Percentiles rank a stretch among this genome's conserved stretches.
Conservation (phyloP, 129 eudicot species). For the Saposhnikovia divaricata region DNA sequence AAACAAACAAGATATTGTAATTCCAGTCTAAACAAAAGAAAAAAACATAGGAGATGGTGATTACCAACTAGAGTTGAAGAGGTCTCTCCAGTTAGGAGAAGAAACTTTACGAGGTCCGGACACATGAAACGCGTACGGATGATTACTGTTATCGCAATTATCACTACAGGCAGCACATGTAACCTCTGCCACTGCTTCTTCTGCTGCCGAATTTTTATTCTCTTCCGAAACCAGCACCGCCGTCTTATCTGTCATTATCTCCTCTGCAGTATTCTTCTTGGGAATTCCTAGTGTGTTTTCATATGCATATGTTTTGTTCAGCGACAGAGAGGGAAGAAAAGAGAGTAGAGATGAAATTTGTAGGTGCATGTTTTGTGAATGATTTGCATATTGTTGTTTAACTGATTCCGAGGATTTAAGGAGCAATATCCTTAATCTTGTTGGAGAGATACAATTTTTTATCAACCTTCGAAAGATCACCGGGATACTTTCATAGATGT, state of each 20-base stretch:
- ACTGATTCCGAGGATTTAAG: neutral
- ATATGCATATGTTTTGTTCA: neutral
- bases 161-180: neutral
- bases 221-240: neutral
- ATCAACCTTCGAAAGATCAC: neutral
- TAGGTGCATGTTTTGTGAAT: neutral
- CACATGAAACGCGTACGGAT: conserved; percentile 87
- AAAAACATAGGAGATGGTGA: no score
- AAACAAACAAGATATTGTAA: no score
- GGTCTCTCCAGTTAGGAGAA: conserved; percentile 80
- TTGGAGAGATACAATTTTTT: no score
- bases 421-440: neutral
- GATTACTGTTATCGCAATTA: conserved; percentile 11
- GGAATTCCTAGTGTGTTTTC: neutral
- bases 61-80: conserved; percentile 76
- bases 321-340: neutral
- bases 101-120: conserved; percentile 90
- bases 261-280: neutral
- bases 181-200: neutral
- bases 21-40: no score
- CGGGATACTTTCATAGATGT: neutral
- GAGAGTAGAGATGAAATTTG: neutral
- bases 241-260: no score
- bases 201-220: neutral
- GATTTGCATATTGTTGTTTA: neutral